A percentile compares a stretch with the other conserved stretches of the same genome.
Conservation (phyloP, 2,329 filamentous ascomycete genomes). For the Fusarium ramigenum region DNA sequence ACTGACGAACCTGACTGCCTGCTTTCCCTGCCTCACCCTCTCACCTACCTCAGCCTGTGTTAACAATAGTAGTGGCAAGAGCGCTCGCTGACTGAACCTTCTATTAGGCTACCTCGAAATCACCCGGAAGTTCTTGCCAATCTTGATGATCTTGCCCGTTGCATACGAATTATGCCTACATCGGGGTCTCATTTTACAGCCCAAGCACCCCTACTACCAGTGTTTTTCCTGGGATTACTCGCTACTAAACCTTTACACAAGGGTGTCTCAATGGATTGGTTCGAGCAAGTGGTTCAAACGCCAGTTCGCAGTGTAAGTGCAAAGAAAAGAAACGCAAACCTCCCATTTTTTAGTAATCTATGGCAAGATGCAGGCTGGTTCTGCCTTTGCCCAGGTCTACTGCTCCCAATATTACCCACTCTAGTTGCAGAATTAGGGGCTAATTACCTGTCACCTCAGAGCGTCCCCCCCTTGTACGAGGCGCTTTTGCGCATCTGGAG, state of each 20-base stretch:
- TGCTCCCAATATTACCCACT: constrained; percentile 15
- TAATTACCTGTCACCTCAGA: constrained; percentile 43
- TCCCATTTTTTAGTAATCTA: constrained; percentile 5
- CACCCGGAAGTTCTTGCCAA: constrained; percentile 48
- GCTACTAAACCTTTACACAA: constrained; percentile 44
- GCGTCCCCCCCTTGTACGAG: constrained; percentile 51
- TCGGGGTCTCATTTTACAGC: constrained; percentile 53
- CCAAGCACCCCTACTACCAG: constrained; percentile 53
- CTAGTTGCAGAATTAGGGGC: constrained; percentile 32
- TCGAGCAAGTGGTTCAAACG: constrained; percentile 48
- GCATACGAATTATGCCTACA: constrained; percentile 54
- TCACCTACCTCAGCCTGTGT: background rate
- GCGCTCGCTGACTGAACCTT: constrained; percentile 6
- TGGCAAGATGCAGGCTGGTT: constrained; percentile 35
- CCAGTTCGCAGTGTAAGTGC: constrained; percentile 53
- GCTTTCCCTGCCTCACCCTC: background rate
- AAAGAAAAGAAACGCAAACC: constrained; percentile 15
- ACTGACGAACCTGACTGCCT: background rate
- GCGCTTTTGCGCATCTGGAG: constrained; percentile 48
- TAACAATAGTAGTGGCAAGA: background rate
- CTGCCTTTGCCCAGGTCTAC: constrained; percentile 28
- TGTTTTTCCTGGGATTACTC: constrained; percentile 53
- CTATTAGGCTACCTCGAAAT: constrained; percentile 49
- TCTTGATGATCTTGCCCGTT: constrained; percentile 47
- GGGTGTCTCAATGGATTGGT: constrained; percentile 48